Evolutionary conservation across 2,329 filamentous ascomycete species (phyloP).

Genomic region (Clarireedia paspali): DNA sequence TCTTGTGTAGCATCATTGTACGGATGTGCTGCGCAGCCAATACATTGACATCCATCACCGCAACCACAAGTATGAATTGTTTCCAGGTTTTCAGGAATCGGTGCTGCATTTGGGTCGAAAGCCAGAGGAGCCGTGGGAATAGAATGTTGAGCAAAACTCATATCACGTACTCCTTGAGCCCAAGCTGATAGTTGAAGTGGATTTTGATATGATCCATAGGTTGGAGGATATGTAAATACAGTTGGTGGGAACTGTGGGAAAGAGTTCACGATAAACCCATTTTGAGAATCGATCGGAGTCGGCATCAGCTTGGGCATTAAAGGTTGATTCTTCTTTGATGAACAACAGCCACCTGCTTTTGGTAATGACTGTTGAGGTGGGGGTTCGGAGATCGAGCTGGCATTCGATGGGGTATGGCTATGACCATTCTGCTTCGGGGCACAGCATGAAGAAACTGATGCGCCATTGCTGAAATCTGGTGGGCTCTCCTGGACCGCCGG

Average conservation of each 20-base stretch:
- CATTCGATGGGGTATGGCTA: slow-evolving; percentile 19
- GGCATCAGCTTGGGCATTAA: slow-evolving; percentile 11
- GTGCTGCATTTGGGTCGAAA: slow-evolving; percentile 30
- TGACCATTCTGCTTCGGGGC: slow-evolving; percentile 20
- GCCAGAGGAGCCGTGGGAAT: slow-evolving; percentile 11
- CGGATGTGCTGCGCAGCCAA: slow-evolving; percentile 61
- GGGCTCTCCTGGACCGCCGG: slow-evolving; percentile 5
- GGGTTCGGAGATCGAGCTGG: slow-evolving; percentile 17
- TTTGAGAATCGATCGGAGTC: slow-evolving; percentile 23
- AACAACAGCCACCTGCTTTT: slow-evolving; percentile 32
- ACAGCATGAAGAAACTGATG: slow-evolving; percentile 11
- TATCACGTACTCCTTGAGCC: slow-evolving; percentile 39
- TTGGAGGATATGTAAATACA: slow-evolving; percentile 45
- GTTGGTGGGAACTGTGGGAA: slow-evolving; percentile 29
- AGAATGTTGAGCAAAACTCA: slow-evolving; percentile 30
- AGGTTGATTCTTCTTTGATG: slow-evolving; percentile 23
- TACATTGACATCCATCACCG: slow-evolving; percentile 57
- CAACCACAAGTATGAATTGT: slow-evolving; percentile 48
- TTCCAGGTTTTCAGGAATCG: slow-evolving; percentile 20
- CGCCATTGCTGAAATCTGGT: background rate
- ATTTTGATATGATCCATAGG: slow-evolving; percentile 47
- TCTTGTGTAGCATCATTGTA: slow-evolving; percentile 57
- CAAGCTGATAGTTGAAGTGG: slow-evolving; percentile 48
- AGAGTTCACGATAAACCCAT: slow-evolving; percentile 17
- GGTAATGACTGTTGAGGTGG: slow-evolving; percentile 4